Conservation (phyloP, 768 basidiomycete species). For the Basidioascus undulatus region DNA sequence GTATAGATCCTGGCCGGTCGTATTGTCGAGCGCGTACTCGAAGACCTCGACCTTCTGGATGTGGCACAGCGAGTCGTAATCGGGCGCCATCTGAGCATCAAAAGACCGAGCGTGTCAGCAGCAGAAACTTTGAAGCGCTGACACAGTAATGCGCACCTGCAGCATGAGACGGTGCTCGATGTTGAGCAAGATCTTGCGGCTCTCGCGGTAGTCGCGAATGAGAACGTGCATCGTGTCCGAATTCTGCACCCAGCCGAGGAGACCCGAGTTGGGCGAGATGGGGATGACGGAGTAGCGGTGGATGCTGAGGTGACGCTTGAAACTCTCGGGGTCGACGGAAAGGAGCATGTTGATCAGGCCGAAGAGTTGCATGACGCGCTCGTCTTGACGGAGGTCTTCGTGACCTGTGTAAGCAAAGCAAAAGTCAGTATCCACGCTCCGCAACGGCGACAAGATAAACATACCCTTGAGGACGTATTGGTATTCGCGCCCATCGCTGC, state of each 20-base stretch:
- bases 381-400: constrained; percentile 95
- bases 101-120: not conserved
- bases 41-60: constrained; percentile 98
- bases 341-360: constrained; percentile 87
- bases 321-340: constrained; percentile 75
- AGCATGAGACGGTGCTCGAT: constrained; percentile 98
- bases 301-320: constrained; percentile 85
- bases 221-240: constrained; percentile 89
- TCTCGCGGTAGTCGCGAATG: constrained; percentile 86
- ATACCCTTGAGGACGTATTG: constrained; percentile 74
- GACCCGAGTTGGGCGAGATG: constrained; percentile 79
- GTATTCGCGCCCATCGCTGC: constrained; percentile 80
- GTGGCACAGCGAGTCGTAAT: constrained; percentile 80
- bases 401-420: constrained; percentile 35
- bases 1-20: constrained; percentile 92
- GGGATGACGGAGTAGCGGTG: constrained; percentile 83
- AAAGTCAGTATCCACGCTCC: not conserved
- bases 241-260: constrained; percentile 85
- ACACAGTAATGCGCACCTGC: constrained; percentile 32
- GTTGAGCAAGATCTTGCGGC: constrained; percentile 83
- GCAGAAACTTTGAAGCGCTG: not conserved
- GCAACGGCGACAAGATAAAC: not conserved
- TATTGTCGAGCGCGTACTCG: constrained; percentile 93
- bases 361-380: constrained; percentile 96
- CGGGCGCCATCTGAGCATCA: constrained; percentile 69